Evolutionary conservation across 2,329 filamentous ascomycete species (phyloP).

Genomic region (Cercospora canescens): DNA sequence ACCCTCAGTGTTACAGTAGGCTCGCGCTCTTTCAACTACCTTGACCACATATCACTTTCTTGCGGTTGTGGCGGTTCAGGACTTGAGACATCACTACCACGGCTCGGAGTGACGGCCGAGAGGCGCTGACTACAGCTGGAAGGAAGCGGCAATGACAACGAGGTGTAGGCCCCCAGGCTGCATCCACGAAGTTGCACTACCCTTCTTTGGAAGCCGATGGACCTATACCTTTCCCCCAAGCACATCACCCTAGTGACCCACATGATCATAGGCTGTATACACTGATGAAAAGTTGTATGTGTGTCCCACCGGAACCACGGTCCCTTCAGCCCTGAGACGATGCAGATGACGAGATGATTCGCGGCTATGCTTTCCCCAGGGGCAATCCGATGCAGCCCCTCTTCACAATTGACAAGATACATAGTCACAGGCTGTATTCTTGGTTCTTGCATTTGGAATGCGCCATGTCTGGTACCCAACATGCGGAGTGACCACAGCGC

Average conservation of each 20-base stretch:
- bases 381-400: background rate
- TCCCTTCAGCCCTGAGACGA: background rate
- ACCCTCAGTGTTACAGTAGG: background rate
- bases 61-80: background rate
- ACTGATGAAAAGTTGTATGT: background rate
- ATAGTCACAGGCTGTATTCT: background rate
- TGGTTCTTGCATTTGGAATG: background rate
- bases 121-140: background rate
- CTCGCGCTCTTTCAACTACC: background rate
- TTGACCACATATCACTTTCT: background rate
- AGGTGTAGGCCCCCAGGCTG: background rate
- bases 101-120: background rate
- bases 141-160: background rate
- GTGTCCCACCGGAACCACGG: background rate
- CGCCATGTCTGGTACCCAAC: background rate
- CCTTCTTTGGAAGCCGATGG: background rate
- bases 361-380: background rate
- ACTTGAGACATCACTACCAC: background rate
- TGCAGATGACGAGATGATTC: background rate
- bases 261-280: background rate
- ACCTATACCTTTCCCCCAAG: background rate
- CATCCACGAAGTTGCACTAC: background rate
- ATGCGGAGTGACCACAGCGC: background rate
- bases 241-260: background rate
- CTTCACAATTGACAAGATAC: background rate